Percentiles rank a stretch among this genome's conserved stretches.
Conservation (phyloP, 768 basidiomycete species). For the Gymnopilus junonius region DNA sequence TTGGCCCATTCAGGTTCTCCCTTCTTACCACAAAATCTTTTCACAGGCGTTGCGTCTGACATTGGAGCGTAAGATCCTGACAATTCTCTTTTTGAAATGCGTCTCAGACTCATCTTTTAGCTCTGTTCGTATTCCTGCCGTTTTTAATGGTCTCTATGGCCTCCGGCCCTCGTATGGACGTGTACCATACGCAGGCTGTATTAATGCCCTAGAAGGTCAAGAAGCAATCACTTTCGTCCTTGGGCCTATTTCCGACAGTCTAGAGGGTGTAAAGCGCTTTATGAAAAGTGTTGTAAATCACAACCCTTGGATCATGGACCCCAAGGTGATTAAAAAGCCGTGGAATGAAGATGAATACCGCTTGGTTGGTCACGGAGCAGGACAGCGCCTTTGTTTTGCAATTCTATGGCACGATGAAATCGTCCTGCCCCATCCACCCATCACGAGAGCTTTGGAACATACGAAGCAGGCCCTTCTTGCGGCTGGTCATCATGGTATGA, state of each 20-base stretch:
- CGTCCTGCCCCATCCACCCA: slow-evolving; percentile 66
- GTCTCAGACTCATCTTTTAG: slow-evolving; percentile 33
- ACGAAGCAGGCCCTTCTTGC: slow-evolving; percentile 58
- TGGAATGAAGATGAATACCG: slow-evolving; percentile 67
- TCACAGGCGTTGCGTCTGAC: slow-evolving; percentile 83
- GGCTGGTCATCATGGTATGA: slow-evolving; percentile 67
- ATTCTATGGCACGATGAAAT: slow-evolving; percentile 71
- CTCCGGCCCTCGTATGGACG: slow-evolving; percentile 72
- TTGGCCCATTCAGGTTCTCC: slow-evolving; percentile 7
- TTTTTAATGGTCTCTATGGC: slow-evolving; percentile 72
- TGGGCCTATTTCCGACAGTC: slow-evolving; percentile 66
- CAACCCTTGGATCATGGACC: slow-evolving; percentile 72
- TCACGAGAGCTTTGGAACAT: slow-evolving; percentile 60
- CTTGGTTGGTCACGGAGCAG: slow-evolving; percentile 57
- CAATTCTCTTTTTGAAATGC: not conserved
- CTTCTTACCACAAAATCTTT: too few relatives aligned
- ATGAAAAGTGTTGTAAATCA: slow-evolving; percentile 62
- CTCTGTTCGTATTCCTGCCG: slow-evolving; percentile 72
- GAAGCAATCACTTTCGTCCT: slow-evolving; percentile 74
- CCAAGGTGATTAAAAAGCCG: slow-evolving; percentile 54
- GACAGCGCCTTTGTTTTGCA: slow-evolving; percentile 50
- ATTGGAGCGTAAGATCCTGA: slow-evolving; percentile 63
- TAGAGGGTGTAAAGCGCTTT: slow-evolving; percentile 69
- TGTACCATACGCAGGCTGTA: slow-evolving; percentile 69
- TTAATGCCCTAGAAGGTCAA: slow-evolving; percentile 71